These are phyloP conservation scores for Fusarium siculi DNA, from an alignment of 2,329 filamentous ascomycete genomes.

Conservation along the genomic window DNA sequence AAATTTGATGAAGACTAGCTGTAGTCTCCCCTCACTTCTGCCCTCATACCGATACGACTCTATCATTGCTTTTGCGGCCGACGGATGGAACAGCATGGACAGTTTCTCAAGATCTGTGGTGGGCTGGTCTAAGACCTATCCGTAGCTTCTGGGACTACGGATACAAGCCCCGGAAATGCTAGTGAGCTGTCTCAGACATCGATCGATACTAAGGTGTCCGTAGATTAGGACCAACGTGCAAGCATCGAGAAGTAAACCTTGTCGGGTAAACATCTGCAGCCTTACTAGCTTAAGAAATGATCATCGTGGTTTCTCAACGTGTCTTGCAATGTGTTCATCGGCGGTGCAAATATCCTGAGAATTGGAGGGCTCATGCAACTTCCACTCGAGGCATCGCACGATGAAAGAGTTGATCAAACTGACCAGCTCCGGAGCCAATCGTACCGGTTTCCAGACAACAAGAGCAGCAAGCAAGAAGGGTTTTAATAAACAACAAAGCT, in stretches of 20 bases:
- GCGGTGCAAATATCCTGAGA: background rate
- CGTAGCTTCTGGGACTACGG: slow-evolving; percentile 4
- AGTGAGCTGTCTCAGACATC: slow-evolving; percentile 8
- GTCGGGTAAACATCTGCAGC: background rate
- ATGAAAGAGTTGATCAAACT: slow-evolving; percentile 10
- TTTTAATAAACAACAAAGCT: background rate
- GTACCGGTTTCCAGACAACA: slow-evolving; percentile 21
- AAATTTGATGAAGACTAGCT: slow-evolving; percentile 19
- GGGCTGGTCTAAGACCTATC: background rate
- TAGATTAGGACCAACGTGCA: background rate
- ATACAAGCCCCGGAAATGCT: slow-evolving; percentile 13
- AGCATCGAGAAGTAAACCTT: background rate
- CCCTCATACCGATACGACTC: slow-evolving; percentile 6
- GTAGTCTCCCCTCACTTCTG: slow-evolving; percentile 5
- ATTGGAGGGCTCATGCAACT: background rate
- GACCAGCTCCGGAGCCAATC: slow-evolving; percentile 6
- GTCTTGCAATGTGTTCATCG: background rate
- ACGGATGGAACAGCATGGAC: background rate
- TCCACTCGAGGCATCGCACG: background rate
- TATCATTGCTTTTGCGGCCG: slow-evolving; percentile 17
- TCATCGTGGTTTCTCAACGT: background rate
- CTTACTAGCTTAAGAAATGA: background rate
- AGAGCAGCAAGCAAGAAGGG: background rate
- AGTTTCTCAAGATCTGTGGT: background rate
- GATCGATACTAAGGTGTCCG: background rate